Evolutionary conservation across 2,329 filamentous ascomycete genomes (phyloP).

Genomic region (Arthroderma sp.): DNA sequence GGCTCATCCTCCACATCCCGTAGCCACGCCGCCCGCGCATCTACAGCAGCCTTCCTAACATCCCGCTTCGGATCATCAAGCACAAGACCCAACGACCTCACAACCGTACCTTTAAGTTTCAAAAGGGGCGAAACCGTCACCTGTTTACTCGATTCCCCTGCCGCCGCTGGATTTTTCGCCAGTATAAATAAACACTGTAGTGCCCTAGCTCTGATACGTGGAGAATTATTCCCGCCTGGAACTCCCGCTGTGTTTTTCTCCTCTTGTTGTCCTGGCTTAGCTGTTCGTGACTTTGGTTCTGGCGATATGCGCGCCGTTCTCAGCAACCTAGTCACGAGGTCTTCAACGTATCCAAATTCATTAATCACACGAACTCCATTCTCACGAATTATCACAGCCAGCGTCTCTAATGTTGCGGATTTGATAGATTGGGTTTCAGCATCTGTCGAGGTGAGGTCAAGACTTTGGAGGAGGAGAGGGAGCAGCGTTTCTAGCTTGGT

Average conservation of each 20-base stretch:
- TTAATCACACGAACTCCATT: constrained; percentile 39
- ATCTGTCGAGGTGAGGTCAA: constrained; percentile 38
- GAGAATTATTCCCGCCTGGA: constrained; percentile 12
- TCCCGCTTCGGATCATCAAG: constrained; percentile 51
- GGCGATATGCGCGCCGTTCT: constrained; percentile 24
- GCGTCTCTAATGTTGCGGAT: constrained; percentile 45
- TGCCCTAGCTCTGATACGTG: constrained; percentile 22
- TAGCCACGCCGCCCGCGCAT: constrained; percentile 48
- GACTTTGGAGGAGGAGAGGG: constrained; percentile 48
- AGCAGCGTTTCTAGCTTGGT: constrained; percentile 45
- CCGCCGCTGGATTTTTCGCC: constrained; percentile 17
- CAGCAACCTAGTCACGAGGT: constrained; percentile 44
- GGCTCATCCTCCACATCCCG: constrained; percentile 16
- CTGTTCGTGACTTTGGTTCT: background rate
- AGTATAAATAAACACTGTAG: constrained; percentile 27
- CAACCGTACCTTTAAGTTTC: constrained; percentile 43
- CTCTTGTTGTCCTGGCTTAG: constrained; percentile 8
- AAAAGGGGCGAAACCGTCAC: constrained; percentile 35
- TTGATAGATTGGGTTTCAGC: constrained; percentile 41
- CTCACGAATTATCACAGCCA: constrained; percentile 45
- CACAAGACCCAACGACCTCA: constrained; percentile 40
- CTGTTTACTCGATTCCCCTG: constrained; percentile 10
- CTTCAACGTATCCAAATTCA: constrained; percentile 42
- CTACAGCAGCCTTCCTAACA: constrained; percentile 50
- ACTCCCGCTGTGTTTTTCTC: constrained; percentile 2